Evolutionary conservation across 306 rosid genomes (phyloP).

Genomic region (Quercus mongolica): DNA sequence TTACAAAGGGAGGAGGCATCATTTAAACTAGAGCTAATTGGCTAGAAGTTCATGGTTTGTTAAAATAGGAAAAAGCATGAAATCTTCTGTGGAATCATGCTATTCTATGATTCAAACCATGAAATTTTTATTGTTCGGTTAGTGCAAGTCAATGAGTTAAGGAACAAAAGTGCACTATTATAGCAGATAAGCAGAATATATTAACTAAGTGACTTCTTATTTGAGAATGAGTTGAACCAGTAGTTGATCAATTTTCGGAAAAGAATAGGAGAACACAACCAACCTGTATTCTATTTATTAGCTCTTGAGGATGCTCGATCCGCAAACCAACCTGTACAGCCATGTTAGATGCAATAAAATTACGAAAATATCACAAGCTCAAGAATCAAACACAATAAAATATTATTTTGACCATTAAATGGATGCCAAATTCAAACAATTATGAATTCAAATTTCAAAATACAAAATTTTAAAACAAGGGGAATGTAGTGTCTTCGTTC

Average conservation of each 20-base stretch:
- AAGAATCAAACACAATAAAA: slow-evolving; percentile 9
- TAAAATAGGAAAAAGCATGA: not conserved
- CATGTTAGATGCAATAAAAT: slow-evolving; percentile 22
- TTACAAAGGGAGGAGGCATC: too few species aligned
- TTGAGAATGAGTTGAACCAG: not conserved
- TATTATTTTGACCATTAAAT: slow-evolving; percentile 5
- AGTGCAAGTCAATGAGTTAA: not conserved
- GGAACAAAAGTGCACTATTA: not conserved
- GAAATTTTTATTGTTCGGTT: not conserved
- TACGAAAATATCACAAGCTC: slow-evolving; percentile 4
- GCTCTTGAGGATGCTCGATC: slow-evolving; percentile 94
- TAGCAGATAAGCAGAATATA: not conserved
- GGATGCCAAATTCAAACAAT: slow-evolving; percentile 13
- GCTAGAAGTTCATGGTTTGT: not conserved
- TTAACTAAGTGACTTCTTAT: not conserved
- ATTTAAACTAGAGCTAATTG: not conserved
- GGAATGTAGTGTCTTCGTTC: too few species aligned
- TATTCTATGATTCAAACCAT: not conserved
- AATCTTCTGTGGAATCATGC: not conserved
- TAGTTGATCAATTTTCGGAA: slow-evolving; percentile 11
- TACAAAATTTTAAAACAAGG: too few species aligned
- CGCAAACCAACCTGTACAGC: slow-evolving; percentile 84
- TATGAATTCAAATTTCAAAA: too few species aligned
- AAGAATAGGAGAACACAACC: slow-evolving; percentile 16
- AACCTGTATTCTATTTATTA: slow-evolving; percentile 86